These are phyloP conservation scores for Delonix regia DNA, from an alignment of 306 rosid genomes.

Conservation along the genomic window DNA sequence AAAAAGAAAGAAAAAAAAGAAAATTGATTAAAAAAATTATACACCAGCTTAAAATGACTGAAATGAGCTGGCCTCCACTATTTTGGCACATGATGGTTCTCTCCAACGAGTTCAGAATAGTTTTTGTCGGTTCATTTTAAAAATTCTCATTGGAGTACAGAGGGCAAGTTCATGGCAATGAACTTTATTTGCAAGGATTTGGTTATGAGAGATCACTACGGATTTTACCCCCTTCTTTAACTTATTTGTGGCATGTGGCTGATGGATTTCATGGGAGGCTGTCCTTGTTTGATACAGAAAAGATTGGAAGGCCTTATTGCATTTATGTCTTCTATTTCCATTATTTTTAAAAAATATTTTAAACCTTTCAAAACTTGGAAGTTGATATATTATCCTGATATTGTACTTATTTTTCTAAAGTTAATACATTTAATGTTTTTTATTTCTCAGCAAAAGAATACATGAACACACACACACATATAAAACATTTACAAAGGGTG, in stretches of 20 bases:
- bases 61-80: background rate
- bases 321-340: background rate
- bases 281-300: background rate
- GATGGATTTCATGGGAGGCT: background rate
- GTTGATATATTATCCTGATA: background rate
- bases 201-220: background rate
- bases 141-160: background rate
- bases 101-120: background rate
- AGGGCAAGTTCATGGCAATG: background rate
- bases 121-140: too few relatives aligned
- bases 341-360: background rate
- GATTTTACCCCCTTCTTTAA: background rate
- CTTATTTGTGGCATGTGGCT: background rate
- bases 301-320: background rate
- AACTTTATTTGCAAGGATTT: background rate
- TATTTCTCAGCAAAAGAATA: background rate
- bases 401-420: background rate
- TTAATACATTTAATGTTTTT: background rate
- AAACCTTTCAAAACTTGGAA: background rate
- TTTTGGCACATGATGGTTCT: background rate
- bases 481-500: background rate
- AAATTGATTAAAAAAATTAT: too few relatives aligned
- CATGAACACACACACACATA: background rate
- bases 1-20: too few relatives aligned
- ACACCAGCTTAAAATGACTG: background rate